A percentile compares a stretch with the other conserved stretches of the same genome.
These are phyloP conservation scores for Linnemannia exigua DNA, from an alignment of 192 early-diverging fungal species.

Conservation along the genomic window DNA sequence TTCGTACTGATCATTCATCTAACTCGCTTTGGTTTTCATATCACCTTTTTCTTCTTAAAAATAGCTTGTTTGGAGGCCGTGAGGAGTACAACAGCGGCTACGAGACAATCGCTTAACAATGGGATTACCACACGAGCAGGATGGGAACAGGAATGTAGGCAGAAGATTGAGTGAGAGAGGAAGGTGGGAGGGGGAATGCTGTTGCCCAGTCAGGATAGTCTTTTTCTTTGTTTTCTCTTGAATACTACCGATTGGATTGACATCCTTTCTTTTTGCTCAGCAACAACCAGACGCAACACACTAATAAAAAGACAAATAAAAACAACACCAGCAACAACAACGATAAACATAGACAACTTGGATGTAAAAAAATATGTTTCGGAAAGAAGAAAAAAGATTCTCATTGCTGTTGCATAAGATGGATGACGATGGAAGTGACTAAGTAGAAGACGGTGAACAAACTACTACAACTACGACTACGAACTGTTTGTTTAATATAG, in stretches of 20 bases:
- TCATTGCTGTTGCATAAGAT: neutral
- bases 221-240: neutral
- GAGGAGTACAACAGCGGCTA: constrained; percentile 35
- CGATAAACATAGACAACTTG: neutral
- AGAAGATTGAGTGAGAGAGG: neutral
- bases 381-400: neutral
- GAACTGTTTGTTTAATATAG: too few species aligned
- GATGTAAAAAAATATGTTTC: neutral
- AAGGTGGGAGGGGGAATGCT: neutral
- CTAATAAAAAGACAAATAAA: neutral
- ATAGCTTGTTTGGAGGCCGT: constrained; percentile 32
- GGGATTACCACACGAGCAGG: neutral
- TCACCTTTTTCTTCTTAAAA: neutral
- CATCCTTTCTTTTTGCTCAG: neutral
- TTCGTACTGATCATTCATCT: neutral
- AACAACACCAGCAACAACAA: neutral
- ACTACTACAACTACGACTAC: too few species aligned
- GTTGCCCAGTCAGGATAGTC: neutral
- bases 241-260: neutral
- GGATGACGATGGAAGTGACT: neutral
- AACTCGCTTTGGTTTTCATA: neutral
- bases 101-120: constrained; percentile 27
- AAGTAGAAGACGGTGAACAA: neutral
- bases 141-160: neutral
- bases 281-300: neutral